Percentiles rank a stretch among this genome's conserved stretches.
Evolutionary conservation across 1,139 yeast species (phyloP).

Genomic region (Lodderomyces theae): DNA sequence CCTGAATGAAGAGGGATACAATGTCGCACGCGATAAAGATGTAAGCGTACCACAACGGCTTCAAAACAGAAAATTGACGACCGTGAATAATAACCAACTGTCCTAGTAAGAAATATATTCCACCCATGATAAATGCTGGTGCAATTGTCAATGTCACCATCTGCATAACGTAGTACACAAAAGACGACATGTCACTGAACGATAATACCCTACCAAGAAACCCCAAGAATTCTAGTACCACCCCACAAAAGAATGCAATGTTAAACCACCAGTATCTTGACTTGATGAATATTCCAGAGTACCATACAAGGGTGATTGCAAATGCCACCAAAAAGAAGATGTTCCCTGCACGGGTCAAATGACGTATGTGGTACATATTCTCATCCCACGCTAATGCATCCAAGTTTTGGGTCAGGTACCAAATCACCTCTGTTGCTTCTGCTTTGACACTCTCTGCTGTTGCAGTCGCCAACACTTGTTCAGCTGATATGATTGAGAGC

Average conservation of each 20-base stretch:
- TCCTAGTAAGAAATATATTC: constrained; percentile 74
- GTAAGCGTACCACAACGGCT: constrained; percentile 75
- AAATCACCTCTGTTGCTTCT: constrained; percentile 31
- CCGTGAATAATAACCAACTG: constrained; percentile 74
- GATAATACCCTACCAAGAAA: constrained; percentile 59
- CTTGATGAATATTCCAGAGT: constrained; percentile 23
- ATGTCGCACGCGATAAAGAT: constrained; percentile 68
- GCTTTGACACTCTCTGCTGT: constrained; percentile 27
- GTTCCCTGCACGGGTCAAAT: constrained; percentile 24
- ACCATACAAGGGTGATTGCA: constrained; percentile 20
- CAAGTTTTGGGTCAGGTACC: constrained; percentile 31
- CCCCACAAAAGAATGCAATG: constrained; percentile 57
- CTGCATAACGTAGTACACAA: constrained; percentile 58
- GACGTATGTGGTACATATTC: constrained; percentile 34
- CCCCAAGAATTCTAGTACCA: constrained; percentile 66
- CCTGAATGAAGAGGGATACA: constrained; percentile 71
- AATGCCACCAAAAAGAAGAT: constrained; percentile 24
- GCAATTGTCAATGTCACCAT: constrained; percentile 71
- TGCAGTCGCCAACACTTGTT: constrained; percentile 38
- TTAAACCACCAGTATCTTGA: constrained; percentile 77
- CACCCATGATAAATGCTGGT: constrained; percentile 90
- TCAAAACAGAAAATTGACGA: constrained; percentile 53
- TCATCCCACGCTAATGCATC: constrained; percentile 21
- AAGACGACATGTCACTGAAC: constrained; percentile 36
- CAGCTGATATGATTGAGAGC: constrained; percentile 28